Evolutionary conservation across 768 basidiomycete species (phyloP).

Genomic region (Tylopilus balloui): DNA sequence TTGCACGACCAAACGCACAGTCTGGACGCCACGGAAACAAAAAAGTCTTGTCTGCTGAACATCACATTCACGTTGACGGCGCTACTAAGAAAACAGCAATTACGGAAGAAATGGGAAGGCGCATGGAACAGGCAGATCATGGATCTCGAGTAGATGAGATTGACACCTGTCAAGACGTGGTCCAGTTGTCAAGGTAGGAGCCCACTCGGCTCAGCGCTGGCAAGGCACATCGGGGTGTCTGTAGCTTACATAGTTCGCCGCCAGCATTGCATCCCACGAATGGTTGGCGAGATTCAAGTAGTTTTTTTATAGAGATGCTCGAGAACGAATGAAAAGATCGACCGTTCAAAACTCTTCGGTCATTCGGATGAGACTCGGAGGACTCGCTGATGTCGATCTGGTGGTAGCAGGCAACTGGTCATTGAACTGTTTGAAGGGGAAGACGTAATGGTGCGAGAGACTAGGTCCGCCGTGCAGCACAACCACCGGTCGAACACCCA

Average conservation of each 20-base stretch:
- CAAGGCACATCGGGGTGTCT: too few species aligned
- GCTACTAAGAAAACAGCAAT: too few species aligned
- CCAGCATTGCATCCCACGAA: constrained; percentile 58
- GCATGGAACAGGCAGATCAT: too few species aligned
- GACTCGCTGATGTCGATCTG: constrained; percentile 46
- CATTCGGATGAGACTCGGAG: constrained; percentile 38
- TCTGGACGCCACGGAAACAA: too few species aligned
- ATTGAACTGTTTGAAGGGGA: constrained; percentile 35
- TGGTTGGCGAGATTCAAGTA: constrained; percentile 49
- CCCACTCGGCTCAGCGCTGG: too few species aligned
- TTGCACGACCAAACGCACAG: too few species aligned
- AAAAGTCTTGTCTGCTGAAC: too few species aligned
- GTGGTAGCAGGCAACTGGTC: constrained; percentile 47
- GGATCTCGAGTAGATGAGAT: too few species aligned
- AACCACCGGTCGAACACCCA: constrained; percentile 34
- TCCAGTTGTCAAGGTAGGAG: too few species aligned
- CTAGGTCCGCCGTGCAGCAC: constrained; percentile 46
- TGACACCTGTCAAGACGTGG: too few species aligned
- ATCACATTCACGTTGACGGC: too few species aligned
- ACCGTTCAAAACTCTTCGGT: constrained; percentile 38
- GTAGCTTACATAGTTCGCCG: constrained; percentile 35
- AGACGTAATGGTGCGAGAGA: constrained; percentile 37
- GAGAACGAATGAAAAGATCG: constrained; percentile 46
- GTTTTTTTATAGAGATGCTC: constrained; percentile 36
- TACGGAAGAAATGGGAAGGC: too few species aligned